Evolutionary conservation across 169 alveolate genomes (phyloP), one percentile per base, ranked within the genome.

Genomic region (Plasmodium ovale): DNA sequence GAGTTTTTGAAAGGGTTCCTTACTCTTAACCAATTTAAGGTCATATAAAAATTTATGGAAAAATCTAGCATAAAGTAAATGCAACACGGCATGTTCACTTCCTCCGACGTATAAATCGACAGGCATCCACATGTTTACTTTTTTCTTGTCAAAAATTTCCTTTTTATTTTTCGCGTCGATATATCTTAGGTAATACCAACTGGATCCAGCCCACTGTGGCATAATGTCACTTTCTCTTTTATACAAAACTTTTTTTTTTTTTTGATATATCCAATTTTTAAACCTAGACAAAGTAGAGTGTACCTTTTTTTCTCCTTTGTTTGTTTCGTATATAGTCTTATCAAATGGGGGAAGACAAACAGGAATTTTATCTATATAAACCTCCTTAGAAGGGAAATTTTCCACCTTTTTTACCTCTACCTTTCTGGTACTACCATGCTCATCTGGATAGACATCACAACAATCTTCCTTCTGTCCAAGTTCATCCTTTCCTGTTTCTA

Each of bases 21-120:
- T 91, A 42, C 65, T 74, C 12, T 92, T 77, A 3, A 94, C 92
- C 21, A 92, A 39, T 39, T 95, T 95, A 12, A 93, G 64, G 59
- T 96, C 98, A 77, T 58, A 87, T 25, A 97, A 92, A 65, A 97
- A 84, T 62, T 97, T 97, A 85, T 97, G 97, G 92, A 97, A 95
- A 87, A 97, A 97, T 74, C 99, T 87, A 12, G 98, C 95, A 68
- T 97, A 97, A 0, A 97, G 94, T 1, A 97, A 93, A 87, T 97
- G 99, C 71, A 97, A 88, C 9, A 97, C 97, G 7, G 99, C 98
- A 72, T 97, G 99, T 82, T 97, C 99, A 72, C 93, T 93, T 0
- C 99, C 99, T 2, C 99, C 99, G 5, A 97, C 94, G 71, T 97
- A 97, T n/a, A 97, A 35, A 69, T 97, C 98, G 0, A 97, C 99